Conservation (phyloP, 2,329 filamentous ascomycete species). For the Aspergillus fructus region DNA sequence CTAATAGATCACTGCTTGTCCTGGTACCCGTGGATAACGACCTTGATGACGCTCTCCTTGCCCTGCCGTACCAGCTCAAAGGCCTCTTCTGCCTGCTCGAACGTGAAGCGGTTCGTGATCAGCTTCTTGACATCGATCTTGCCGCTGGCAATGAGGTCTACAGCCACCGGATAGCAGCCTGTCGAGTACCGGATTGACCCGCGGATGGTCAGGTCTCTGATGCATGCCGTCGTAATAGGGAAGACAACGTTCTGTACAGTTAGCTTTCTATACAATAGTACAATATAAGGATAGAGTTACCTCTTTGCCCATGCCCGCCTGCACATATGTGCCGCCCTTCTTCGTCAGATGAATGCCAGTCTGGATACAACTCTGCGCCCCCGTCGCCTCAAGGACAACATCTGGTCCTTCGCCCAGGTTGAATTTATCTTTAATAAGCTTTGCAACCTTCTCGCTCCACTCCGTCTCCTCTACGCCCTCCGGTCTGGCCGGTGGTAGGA, state of each 20-base stretch:
- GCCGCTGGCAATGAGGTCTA: neutral
- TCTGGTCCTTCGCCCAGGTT: slow-evolving; percentile 41
- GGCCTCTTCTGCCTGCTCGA: neutral
- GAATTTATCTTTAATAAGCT: slow-evolving; percentile 29
- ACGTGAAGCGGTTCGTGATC: neutral
- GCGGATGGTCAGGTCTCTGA: slow-evolving; percentile 32
- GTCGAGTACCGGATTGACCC: slow-evolving; percentile 29
- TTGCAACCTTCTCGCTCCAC: slow-evolving; percentile 40
- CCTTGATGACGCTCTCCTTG: neutral
- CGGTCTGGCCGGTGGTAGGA: slow-evolving; percentile 33
- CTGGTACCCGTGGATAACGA: neutral
- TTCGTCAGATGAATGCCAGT: slow-evolving; percentile 38
- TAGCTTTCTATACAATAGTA: neutral
- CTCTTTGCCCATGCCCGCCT: slow-evolving; percentile 33
- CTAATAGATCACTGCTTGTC: neutral
- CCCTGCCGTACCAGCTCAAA: neutral
- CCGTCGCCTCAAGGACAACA: slow-evolving; percentile 41
- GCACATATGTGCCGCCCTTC: slow-evolving; percentile 25
- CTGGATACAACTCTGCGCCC: slow-evolving; percentile 42
- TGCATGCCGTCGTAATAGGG: slow-evolving; percentile 32
- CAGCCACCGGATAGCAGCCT: slow-evolving; percentile 16
- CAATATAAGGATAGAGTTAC: neutral
- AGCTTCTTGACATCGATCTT: neutral
- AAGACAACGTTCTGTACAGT: slow-evolving; percentile 31
- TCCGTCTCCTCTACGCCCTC: slow-evolving; percentile 34